phyloP scores from a whole-genome alignment of 768 basidiomycete genomes.

The Kwoniella sp. region DNA sequence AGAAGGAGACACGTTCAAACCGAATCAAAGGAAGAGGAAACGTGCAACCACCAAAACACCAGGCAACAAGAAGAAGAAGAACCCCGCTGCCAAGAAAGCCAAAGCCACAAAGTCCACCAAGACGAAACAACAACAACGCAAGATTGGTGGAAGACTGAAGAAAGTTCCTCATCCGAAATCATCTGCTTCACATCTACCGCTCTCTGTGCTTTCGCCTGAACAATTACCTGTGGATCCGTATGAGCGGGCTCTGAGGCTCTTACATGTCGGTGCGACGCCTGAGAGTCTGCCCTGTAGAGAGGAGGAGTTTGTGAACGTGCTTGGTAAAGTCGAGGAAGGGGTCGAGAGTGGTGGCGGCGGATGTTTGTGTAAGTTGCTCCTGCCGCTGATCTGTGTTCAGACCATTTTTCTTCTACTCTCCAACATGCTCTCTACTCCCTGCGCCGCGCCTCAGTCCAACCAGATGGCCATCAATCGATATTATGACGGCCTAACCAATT shows the following conservation, averaged over 20 bases:
- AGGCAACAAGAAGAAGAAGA: slow-evolving; percentile 7
- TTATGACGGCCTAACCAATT: no score
- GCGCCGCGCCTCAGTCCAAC: neutral
- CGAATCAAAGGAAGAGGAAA: slow-evolving; percentile 43
- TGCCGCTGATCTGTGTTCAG: no score
- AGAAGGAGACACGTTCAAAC: slow-evolving; percentile 32
- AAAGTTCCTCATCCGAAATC: slow-evolving; percentile 38
- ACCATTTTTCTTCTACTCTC: neutral
- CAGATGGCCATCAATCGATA: no score
- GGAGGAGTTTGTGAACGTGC: slow-evolving; percentile 74
- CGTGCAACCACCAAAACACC: slow-evolving; percentile 12
- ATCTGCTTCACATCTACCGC: slow-evolving; percentile 43
- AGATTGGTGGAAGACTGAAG: slow-evolving; percentile 25
- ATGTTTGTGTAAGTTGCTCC: slow-evolving; percentile 74
- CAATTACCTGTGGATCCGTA: slow-evolving; percentile 74
- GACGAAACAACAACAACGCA: slow-evolving; percentile 19
- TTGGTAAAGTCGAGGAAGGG: slow-evolving; percentile 76
- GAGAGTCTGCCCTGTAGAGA: slow-evolving; percentile 86
- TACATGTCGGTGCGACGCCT: slow-evolving; percentile 91
- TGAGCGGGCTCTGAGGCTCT: slow-evolving; percentile 80
- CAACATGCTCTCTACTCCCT: neutral
- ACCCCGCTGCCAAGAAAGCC: slow-evolving; percentile 3
- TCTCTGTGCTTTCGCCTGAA: slow-evolving; percentile 54
- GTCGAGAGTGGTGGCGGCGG: slow-evolving; percentile 92
- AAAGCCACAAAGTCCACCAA: neutral